These are phyloP conservation scores for Globisporangium megalacanthum DNA, from an alignment of 352 stramenopile species.

Conservation along the genomic window DNA sequence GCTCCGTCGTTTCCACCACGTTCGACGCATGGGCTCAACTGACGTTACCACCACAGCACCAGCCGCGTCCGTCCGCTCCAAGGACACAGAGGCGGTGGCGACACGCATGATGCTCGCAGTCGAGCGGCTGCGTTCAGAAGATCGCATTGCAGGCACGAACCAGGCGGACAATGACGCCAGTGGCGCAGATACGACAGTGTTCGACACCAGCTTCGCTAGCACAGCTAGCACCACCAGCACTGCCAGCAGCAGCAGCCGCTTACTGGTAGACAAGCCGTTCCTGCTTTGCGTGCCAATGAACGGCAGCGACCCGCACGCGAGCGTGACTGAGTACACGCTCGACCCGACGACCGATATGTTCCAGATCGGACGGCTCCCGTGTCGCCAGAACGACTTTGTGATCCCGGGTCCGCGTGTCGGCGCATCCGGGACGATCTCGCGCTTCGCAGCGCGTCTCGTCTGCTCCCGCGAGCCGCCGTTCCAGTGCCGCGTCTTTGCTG, in stretches of 20 bases:
- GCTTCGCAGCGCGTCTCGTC: constrained; percentile 63
- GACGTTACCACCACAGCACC: neutral
- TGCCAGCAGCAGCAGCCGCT: neutral
- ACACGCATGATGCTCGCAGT: constrained; percentile 54
- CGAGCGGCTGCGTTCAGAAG: constrained; percentile 16
- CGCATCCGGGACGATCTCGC: constrained; percentile 68
- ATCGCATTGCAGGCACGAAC: neutral
- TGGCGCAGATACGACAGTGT: neutral
- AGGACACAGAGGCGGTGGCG: constrained; percentile 41
- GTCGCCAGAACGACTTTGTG: constrained; percentile 69
- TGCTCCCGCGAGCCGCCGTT: constrained; percentile 52
- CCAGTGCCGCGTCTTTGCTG: constrained; percentile 60
- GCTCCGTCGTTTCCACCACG: constrained; percentile 54
- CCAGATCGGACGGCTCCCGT: constrained; percentile 78
- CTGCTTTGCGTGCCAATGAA: constrained; percentile 73
- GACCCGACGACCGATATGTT: constrained; percentile 61
- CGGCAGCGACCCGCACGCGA: constrained; percentile 46
- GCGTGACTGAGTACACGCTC: constrained; percentile 55
- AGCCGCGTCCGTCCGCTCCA: constrained; percentile 3
- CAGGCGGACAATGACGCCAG: neutral
- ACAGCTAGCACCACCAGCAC: neutral
- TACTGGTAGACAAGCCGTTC: constrained; percentile 16
- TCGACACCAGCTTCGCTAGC: too few species aligned
- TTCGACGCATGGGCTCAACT: constrained; percentile 15
- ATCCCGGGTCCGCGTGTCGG: constrained; percentile 70